Evolutionary conservation across 148 eudicot genomes (phyloP), one percentile per base, ranked within the genome.

Genomic region (Simmondsia chinensis): DNA sequence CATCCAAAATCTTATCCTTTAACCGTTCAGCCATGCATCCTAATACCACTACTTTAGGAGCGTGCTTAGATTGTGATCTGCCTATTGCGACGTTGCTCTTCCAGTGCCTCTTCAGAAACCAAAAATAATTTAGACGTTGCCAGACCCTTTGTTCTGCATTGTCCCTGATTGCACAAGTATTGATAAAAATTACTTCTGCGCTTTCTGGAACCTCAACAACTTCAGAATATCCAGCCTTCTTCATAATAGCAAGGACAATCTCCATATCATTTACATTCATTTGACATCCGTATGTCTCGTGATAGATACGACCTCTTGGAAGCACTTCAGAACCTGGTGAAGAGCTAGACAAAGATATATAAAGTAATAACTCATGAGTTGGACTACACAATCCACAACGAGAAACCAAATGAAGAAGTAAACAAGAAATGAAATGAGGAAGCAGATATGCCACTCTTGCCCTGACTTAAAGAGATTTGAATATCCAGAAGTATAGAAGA

Each of bases 181-280:
- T 93, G 37, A 93, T 77, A 48, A 93, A 93, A 21, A 93, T 82
- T 30, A 93, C 61, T 66, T 93, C 99, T n/a, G 99, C 99, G 64
- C 81, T 86, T 74, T 93, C 99, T 6, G 96, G 99, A 54, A 35
- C 73, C 24, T 73, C 70, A 49, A 77, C 82, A 5, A 73, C 39
- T 53, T 86, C 91, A 66, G 48, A 57, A 33, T 93, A 82, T 52
- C 99, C 99, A 40, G 89, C 70, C 34, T 86, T 80, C 60, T 86
- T 86, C 99, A 93, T 93, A 46, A 93, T 73, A 50, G 94, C 77
- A 39, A 86, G 63, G 52, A 93, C 99, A 56, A 93, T 86, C 68
- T 86, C 99, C 99, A 93, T 93, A 66, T 93, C 99, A 47, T 93
- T 93, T 38, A 93, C 59, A 50, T 93, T 93, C 99, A 93, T 93